These are phyloP conservation scores for Teunomyces atbi DNA, from an alignment of 805 yeast genomes.

Conservation along the genomic window DNA sequence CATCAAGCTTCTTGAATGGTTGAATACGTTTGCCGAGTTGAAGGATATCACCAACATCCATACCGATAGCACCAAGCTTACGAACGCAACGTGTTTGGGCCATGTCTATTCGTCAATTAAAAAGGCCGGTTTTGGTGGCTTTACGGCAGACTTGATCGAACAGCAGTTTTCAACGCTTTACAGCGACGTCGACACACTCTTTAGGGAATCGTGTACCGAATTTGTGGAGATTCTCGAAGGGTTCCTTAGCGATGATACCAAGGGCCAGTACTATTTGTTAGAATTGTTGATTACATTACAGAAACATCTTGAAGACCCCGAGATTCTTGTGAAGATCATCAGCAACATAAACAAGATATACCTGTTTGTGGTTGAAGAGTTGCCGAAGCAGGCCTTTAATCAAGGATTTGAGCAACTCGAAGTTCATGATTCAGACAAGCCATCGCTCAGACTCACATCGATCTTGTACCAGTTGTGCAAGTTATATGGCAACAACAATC, in stretches of 20 bases:
- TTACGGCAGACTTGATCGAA: conserved; percentile 12
- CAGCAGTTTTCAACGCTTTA: conserved; percentile 14
- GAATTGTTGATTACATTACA: conserved; percentile 10
- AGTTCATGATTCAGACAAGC: background rate
- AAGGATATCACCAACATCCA: conserved; percentile 2
- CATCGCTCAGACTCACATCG: conserved; percentile 1
- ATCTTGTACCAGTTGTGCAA: conserved; percentile 1
- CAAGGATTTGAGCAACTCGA: background rate
- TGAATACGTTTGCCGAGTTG: conserved; percentile 6
- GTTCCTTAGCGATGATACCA: background rate
- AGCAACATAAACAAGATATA: background rate
- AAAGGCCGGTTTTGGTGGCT: conserved; percentile 14
- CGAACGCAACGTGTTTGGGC: conserved; percentile 6
- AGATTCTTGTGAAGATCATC: background rate
- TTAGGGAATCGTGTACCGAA: conserved; percentile 9
- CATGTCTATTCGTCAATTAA: conserved; percentile 1
- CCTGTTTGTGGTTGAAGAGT: background rate
- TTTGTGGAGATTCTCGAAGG: conserved; percentile 1
- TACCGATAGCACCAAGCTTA: conserved; percentile 2
- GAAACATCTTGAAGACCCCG: conserved; percentile 3
- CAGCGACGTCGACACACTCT: conserved; percentile 6
- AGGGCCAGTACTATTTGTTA: conserved; percentile 13
- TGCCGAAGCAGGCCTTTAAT: background rate
- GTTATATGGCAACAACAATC: conserved; percentile 9
- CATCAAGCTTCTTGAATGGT: conserved; percentile 7